Evolutionary conservation across 2,329 filamentous ascomycete genomes (phyloP).

Genomic region (Calonectria pteridis): DNA sequence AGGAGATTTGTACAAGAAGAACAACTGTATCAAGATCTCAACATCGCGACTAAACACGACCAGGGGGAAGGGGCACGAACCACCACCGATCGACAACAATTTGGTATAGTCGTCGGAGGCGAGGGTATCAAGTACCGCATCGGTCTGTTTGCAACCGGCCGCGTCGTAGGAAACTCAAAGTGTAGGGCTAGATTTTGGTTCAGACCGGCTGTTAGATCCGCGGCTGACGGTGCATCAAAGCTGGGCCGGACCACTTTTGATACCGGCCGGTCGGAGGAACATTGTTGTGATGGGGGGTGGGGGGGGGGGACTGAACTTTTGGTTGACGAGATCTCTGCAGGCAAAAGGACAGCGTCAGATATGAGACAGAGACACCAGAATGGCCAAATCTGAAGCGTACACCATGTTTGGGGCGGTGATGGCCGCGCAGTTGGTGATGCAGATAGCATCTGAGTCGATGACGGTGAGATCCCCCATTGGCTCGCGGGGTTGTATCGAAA

Average conservation of each 20-base stretch:
- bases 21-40: background rate
- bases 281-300: too few species aligned
- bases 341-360: background rate
- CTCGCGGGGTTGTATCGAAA: conserved; percentile 69
- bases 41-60: background rate
- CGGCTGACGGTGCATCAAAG: background rate
- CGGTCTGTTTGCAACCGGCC: background rate
- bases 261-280: background rate
- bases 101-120: background rate
- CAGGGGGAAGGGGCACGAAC: background rate
- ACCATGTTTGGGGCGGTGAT: conserved; percentile 71
- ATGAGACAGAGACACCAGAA: conserved; percentile 58
- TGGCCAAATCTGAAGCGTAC: conserved; percentile 66
- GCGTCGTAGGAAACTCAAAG: background rate
- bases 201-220: background rate
- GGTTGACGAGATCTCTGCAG: background rate
- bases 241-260: background rate
- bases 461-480: conserved; percentile 67
- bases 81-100: background rate
- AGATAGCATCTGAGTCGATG: conserved; percentile 61
- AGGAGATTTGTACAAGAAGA: background rate
- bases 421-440: conserved; percentile 63
- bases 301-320: background rate
- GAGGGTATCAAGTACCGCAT: background rate
- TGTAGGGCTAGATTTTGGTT: background rate